Percentiles rank a stretch among this genome's conserved stretches.
Evolutionary conservation across 2,329 filamentous ascomycete genomes (phyloP).

Genomic region (Hymenoscyphus linearis): DNA sequence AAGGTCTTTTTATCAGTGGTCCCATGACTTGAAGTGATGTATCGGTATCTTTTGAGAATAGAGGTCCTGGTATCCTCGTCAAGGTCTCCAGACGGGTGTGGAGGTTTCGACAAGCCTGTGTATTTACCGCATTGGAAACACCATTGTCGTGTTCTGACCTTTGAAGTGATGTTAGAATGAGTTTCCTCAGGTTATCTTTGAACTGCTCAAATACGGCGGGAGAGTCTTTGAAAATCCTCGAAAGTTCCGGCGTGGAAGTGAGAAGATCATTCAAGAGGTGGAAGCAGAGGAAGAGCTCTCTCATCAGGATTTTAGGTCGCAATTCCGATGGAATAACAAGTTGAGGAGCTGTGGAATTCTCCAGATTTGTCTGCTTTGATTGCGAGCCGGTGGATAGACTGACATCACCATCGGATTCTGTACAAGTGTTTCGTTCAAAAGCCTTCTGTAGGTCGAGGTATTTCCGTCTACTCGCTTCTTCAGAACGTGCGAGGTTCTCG

Average conservation of each 20-base stretch:
- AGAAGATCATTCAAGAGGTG: constrained; percentile 9
- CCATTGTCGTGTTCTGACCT: background rate
- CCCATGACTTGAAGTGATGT: no score
- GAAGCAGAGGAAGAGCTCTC: constrained; percentile 12
- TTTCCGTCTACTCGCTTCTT: constrained; percentile 7
- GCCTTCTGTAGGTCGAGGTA: constrained; percentile 5
- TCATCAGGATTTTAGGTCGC: background rate
- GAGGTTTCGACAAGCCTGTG: background rate
- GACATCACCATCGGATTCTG: background rate
- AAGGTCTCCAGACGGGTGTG: background rate
- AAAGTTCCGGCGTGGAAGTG: background rate
- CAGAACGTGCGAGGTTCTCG: constrained; percentile 12
- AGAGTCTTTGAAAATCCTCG: background rate
- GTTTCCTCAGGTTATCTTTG: background rate
- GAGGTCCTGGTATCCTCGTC: background rate
- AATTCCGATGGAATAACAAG: background rate
- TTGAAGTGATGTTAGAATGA: background rate
- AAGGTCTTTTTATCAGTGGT: no score
- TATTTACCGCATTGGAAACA: background rate
- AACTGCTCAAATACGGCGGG: background rate
- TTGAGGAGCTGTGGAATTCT: background rate
- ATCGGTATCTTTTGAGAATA: no score
- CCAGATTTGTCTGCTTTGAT: background rate
- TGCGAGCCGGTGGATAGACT: background rate
- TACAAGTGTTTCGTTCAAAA: background rate